Conservation (phyloP, 23 red algal species). For the Gracilaria domingensis region DNA sequence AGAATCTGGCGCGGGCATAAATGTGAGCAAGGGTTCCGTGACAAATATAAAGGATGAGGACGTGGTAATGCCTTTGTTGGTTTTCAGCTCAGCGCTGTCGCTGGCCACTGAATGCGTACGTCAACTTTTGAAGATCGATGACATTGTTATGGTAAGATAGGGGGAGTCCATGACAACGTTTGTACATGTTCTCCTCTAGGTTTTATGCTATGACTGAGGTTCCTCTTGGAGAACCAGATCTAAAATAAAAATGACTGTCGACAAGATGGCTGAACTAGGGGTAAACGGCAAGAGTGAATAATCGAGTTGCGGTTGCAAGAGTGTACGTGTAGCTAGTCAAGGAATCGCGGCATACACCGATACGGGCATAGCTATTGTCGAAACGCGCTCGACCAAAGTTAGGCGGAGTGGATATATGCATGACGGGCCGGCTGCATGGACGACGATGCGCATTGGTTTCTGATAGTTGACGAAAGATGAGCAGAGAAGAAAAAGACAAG, state of each 20-base stretch:
- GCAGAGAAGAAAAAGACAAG: background rate
- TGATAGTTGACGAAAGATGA: conserved; percentile 17
- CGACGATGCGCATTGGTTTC: background rate
- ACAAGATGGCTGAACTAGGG: background rate
- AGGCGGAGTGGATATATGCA: background rate
- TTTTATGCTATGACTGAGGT: conserved; percentile 12
- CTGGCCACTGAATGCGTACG: conserved; percentile 95
- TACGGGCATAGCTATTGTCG: background rate
- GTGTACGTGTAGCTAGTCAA: background rate
- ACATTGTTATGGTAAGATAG: conserved; percentile 93
- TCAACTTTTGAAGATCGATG: conserved; percentile 97
- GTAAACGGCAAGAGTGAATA: conserved; percentile 10
- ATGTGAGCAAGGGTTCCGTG: conserved; percentile 86
- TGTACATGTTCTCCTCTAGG: background rate
- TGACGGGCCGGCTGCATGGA: background rate
- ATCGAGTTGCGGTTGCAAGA: conserved; percentile 15
- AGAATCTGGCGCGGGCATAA: conserved; percentile 87
- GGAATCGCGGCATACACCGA: background rate
- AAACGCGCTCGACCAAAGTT: background rate
- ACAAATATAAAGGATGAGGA: conserved; percentile 95
- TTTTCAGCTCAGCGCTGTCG: conserved; percentile 86
- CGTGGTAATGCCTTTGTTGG: conserved; percentile 92
- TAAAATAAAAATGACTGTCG: background rate
- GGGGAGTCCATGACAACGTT: background rate
- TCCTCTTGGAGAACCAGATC: background rate